Conservation (phyloP, 2,329 filamentous ascomycete species). For the Colletotrichum eleusines region DNA sequence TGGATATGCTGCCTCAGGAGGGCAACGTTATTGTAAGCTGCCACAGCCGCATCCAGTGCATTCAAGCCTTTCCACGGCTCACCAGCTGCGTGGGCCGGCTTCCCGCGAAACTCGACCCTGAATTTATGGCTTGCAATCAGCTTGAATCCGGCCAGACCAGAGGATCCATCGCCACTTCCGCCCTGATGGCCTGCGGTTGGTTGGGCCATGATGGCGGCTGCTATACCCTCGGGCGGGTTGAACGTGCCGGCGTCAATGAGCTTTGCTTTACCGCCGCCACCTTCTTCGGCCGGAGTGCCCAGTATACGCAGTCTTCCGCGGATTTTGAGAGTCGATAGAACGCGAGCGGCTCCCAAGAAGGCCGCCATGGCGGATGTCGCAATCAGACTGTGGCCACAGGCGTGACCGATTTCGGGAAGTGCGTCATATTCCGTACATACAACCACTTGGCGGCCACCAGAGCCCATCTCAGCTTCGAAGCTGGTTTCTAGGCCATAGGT, state of each 20-base stretch:
- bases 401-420: constrained; percentile 59
- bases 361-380: constrained; percentile 55
- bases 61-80: constrained; percentile 55
- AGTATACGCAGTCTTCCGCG: constrained; percentile 55
- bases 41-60: constrained; percentile 54
- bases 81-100: constrained; percentile 51
- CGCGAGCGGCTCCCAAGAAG: constrained; percentile 54
- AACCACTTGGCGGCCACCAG: constrained; percentile 55
- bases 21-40: constrained; percentile 52
- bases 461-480: constrained; percentile 60
- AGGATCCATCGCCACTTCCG: constrained; percentile 16
- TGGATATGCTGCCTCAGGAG: constrained; percentile 55
- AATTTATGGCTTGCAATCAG: constrained; percentile 51
- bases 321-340: constrained; percentile 47
- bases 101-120: constrained; percentile 50
- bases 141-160: constrained; percentile 47
- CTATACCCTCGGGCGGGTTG: constrained; percentile 40
- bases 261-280: constrained; percentile 56
- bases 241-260: constrained; percentile 52
- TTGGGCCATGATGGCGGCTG: constrained; percentile 56
- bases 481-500: constrained; percentile 65
- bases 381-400: constrained; percentile 61
- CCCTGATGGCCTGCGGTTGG: constrained; percentile 36
- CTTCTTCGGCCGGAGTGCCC: constrained; percentile 59
- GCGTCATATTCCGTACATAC: constrained; percentile 64